phyloP scores from a whole-genome alignment of 768 basidiomycete species.

The Mycena maculata region DNA sequence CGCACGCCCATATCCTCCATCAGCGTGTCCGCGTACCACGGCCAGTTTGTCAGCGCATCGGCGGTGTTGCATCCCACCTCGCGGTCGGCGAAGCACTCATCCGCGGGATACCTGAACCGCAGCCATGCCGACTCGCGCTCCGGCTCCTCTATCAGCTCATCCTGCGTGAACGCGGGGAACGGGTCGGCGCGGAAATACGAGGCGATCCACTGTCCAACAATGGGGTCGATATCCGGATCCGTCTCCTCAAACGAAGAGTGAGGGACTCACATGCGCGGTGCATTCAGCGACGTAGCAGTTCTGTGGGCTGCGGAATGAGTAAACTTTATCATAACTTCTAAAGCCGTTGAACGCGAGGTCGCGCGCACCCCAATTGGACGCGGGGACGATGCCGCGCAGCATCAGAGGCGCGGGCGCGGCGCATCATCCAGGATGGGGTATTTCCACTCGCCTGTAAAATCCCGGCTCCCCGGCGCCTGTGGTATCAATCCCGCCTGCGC shows the following conservation, averaged over 20 bases:
- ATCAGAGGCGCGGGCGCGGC: neutral
- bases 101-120: neutral
- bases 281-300: neutral
- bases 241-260: too few relatives aligned
- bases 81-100: neutral
- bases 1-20: constrained; percentile 3
- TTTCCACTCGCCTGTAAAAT: neutral
- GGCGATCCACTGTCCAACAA: neutral
- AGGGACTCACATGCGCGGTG: neutral
- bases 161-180: neutral
- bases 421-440: neutral
- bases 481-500: neutral
- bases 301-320: neutral
- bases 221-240: neutral
- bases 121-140: neutral
- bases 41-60: neutral
- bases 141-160: neutral
- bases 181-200: neutral
- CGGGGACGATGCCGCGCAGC: neutral
- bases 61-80: neutral
- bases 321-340: too few relatives aligned
- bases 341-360: neutral
- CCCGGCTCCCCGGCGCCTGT: neutral
- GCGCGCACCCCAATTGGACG: neutral
- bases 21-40: neutral